Evolutionary conservation across 805 yeast genomes (phyloP), one percentile per base, ranked within the genome.

Genomic region (Candida mattraensis): DNA sequence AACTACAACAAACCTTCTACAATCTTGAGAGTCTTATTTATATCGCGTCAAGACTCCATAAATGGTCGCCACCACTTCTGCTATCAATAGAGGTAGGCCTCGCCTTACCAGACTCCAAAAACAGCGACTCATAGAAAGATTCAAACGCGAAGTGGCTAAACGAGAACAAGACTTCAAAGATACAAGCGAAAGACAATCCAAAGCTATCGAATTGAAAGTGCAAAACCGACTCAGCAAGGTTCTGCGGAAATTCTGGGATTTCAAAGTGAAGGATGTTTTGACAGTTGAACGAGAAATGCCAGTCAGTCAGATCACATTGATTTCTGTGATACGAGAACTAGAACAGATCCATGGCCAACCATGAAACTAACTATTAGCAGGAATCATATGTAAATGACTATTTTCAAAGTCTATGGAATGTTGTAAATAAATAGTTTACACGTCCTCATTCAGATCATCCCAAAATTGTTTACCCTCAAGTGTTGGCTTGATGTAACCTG

Each of bases 381-480:
- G 7, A 20, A 20, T 24, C 16, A 24, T 5, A 24, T 16, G 4
- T 5, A 24, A 24, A 5, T 24, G 5, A 9, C 15, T 11, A n/a
- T n/a, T n/a, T n/a, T n/a, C n/a, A n/a, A n/a, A 22, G 11, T 22
- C 25, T n/a, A n/a, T 22, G 11, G 25, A 22, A 22, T 27, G 19
- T 30, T 18, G 15, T 16, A 28, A 10, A 14, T 11, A 21, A 11
- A 21, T 13, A 12, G 17, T 9, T 47, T 63, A 70, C 33, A 83
- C 81, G 31, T 82, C 89, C 58, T 83, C 95, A 21, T 91, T 83
- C 45, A 91, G 78, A 56, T 86, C 93, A 43, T 91, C 97, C 72
- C 94, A 95, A 87, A 93, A 89, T 60, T 77, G 82, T 61, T 83
- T 86, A 45, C 98, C 98, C 61, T 87, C 95, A 28, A 77, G 65